phyloP scores from a whole-genome alignment of 176 grass and related monocot genomes.

The Secale cereale region DNA sequence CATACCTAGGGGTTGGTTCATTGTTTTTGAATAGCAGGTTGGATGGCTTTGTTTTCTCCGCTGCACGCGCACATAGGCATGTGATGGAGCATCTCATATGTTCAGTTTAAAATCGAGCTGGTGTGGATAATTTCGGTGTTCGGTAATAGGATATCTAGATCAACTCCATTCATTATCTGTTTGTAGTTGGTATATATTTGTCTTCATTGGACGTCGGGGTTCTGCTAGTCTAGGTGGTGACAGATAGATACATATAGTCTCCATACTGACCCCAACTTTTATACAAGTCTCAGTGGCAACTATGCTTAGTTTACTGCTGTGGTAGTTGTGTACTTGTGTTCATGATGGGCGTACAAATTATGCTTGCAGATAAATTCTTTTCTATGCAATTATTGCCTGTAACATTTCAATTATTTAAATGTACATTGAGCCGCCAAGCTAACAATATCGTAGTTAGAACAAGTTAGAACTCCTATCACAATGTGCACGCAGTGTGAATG shows the following conservation, averaged over 20 bases:
- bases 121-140: neutral
- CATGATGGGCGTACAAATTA: slow-evolving; percentile 1
- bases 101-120: neutral
- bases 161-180: neutral
- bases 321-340: neutral
- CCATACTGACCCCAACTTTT: neutral
- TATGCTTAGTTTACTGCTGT: neutral
- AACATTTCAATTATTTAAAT: neutral
- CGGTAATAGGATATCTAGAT: neutral
- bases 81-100: neutral
- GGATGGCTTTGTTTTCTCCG: neutral
- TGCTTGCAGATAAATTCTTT: neutral
- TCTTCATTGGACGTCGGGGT: neutral
- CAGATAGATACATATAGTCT: neutral
- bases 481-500: neutral
- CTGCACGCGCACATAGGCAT: neutral
- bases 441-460: neutral
- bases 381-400: neutral
- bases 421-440: neutral
- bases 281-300: neutral
- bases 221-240: neutral
- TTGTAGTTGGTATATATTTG: neutral
- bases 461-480: neutral
- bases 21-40: neutral
- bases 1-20: neutral